These are phyloP conservation scores for Sclerotinia spermophila DNA, from an alignment of 2,329 filamentous ascomycete genomes.

Conservation along the genomic window DNA sequence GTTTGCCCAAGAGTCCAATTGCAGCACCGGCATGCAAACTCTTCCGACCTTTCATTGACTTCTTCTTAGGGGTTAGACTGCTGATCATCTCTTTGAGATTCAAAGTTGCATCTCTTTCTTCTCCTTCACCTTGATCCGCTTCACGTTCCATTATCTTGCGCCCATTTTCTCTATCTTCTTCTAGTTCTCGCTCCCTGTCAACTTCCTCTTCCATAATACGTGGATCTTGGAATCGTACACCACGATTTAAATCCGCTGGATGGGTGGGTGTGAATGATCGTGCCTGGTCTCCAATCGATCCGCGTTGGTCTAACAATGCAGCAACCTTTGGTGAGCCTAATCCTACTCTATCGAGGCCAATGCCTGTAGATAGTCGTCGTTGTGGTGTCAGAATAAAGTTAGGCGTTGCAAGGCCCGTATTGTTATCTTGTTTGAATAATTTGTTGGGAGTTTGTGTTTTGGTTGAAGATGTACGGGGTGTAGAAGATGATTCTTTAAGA, in stretches of 20 bases:
- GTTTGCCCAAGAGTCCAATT: constrained; percentile 68
- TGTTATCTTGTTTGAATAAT: constrained; percentile 53
- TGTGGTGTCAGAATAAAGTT: constrained; percentile 61
- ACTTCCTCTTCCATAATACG: constrained; percentile 59
- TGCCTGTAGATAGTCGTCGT: constrained; percentile 57
- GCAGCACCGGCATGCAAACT: constrained; percentile 74
- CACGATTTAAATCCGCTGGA: constrained; percentile 38
- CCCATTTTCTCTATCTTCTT: constrained; percentile 58
- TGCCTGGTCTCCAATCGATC: constrained; percentile 66
- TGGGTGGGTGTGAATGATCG: constrained; percentile 57
- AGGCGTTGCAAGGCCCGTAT: constrained; percentile 57
- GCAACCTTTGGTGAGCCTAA: constrained; percentile 73
- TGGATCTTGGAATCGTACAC: constrained; percentile 64
- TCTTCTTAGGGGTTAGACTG: constrained; percentile 73
- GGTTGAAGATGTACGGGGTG: constrained; percentile 35
- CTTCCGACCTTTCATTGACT: constrained; percentile 62
- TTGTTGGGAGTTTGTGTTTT: constrained; percentile 40
- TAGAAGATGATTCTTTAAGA: constrained; percentile 37
- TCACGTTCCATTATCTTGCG: constrained; percentile 54
- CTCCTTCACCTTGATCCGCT: constrained; percentile 43
- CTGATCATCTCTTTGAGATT: constrained; percentile 75
- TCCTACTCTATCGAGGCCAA: constrained; percentile 67
- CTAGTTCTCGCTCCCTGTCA: constrained; percentile 57
- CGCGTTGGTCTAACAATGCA: constrained; percentile 66
- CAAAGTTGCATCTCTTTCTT: constrained; percentile 59